Evolutionary conservation across 2,329 filamentous ascomycete genomes (phyloP).

Genomic region (Tolypocladium paradoxum): DNA sequence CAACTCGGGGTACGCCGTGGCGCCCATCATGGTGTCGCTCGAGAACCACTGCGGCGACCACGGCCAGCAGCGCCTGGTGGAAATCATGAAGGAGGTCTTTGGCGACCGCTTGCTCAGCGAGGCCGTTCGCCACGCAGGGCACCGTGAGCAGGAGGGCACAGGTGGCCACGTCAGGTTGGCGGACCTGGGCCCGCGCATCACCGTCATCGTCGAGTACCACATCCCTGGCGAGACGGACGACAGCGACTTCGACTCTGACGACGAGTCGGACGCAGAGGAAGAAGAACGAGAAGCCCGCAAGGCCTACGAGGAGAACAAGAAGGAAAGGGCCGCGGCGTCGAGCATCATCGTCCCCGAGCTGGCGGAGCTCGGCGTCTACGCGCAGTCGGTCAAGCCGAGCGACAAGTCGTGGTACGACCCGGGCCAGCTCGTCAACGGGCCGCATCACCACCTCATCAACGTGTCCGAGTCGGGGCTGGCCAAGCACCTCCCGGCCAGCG

Average conservation of each 20-base stretch:
- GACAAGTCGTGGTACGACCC: slow-evolving; percentile 55
- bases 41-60: slow-evolving; percentile 55
- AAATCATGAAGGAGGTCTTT: slow-evolving; percentile 56
- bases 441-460: slow-evolving; percentile 58
- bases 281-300: slow-evolving; percentile 35
- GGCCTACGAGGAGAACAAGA: slow-evolving; percentile 43
- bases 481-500: slow-evolving; percentile 35
- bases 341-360: slow-evolving; percentile 52
- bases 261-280: slow-evolving; percentile 29
- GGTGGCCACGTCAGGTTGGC: slow-evolving; percentile 44
- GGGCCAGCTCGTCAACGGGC: slow-evolving; percentile 38
- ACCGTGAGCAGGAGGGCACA: slow-evolving; percentile 38
- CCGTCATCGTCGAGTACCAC: slow-evolving; percentile 59
- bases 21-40: slow-evolving; percentile 53
- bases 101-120: slow-evolving; percentile 48
- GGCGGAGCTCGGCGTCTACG: slow-evolving; percentile 55
- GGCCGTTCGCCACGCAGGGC: slow-evolving; percentile 44
- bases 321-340: slow-evolving; percentile 34
- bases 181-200: slow-evolving; percentile 52
- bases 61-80: slow-evolving; percentile 49
- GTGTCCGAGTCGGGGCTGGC: slow-evolving; percentile 52
- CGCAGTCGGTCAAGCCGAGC: slow-evolving; percentile 56
- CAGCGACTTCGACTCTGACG: slow-evolving; percentile 22
- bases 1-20: slow-evolving; percentile 28
- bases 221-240: slow-evolving; percentile 39